Conservation (phyloP, 2,329 filamentous ascomycete species). For the Colletotrichum caudatum region DNA sequence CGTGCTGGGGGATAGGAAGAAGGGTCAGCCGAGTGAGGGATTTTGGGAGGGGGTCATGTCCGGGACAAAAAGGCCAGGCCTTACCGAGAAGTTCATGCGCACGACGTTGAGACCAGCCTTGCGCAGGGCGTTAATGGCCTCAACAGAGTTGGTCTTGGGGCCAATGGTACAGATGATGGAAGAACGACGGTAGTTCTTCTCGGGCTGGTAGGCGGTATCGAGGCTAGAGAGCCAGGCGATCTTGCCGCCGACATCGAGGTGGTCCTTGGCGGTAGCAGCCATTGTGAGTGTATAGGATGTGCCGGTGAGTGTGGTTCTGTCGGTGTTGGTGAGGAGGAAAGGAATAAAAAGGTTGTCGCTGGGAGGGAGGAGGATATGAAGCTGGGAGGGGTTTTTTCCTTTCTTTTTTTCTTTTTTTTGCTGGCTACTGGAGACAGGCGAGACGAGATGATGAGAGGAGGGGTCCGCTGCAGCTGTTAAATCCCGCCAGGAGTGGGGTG, state of each 20-base stretch:
- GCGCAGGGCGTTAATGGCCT: constrained; percentile 96
- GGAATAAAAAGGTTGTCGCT: neutral
- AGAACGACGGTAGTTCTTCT: constrained; percentile 92
- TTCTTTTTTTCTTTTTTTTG: neutral
- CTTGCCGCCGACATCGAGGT: constrained; percentile 81
- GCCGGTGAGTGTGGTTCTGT: neutral
- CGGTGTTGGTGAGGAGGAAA: constrained; percentile 7
- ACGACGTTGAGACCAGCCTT: constrained; percentile 95
- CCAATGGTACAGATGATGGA: constrained; percentile 99
- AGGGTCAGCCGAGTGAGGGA: constrained; percentile 26
- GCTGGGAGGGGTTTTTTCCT: neutral
- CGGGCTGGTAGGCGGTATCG: constrained; percentile 88
- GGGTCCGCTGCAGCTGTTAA: constrained; percentile 34
- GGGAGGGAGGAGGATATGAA: constrained; percentile 10
- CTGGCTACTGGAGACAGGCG: constrained; percentile 10
- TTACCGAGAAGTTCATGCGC: constrained; percentile 95
- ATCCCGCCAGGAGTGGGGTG: constrained; percentile 31
- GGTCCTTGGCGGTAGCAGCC: constrained; percentile 80
- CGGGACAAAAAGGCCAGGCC: neutral
- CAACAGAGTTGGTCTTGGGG: constrained; percentile 97
- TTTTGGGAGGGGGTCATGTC: neutral
- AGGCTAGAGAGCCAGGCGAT: constrained; percentile 77
- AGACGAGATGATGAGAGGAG: constrained; percentile 18
- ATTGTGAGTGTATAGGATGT: constrained; percentile 53
- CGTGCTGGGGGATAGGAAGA: constrained; percentile 62